phyloP scores from a whole-genome alignment of 1,284 basidiomycete species.

The Cerrena zonata region DNA sequence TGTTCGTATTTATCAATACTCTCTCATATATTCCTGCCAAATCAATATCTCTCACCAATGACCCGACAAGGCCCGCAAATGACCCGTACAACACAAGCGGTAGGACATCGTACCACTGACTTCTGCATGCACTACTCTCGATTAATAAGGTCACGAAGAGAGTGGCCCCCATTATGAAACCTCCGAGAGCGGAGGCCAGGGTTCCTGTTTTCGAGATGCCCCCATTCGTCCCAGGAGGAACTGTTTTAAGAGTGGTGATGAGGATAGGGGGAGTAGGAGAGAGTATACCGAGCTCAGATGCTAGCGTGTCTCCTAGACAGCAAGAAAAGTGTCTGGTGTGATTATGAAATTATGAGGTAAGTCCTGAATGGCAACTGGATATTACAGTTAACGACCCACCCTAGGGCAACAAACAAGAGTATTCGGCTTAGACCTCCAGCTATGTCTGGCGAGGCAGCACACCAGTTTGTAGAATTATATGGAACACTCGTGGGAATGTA shows the following conservation, averaged over 20 bases:
- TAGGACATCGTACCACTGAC: slow-evolving; percentile 30
- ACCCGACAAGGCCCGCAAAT: slow-evolving; percentile 67
- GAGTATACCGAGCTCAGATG: slow-evolving; percentile 81
- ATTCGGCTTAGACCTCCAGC: slow-evolving; percentile 48
- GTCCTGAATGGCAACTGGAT: too few species aligned
- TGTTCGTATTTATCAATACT: slow-evolving; percentile 24
- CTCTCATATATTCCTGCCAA: not conserved
- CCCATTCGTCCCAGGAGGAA: slow-evolving; percentile 90
- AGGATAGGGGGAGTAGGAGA: slow-evolving; percentile 63
- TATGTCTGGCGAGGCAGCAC: slow-evolving; percentile 40
- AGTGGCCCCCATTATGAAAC: slow-evolving; percentile 62
- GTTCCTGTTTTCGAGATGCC: slow-evolving; percentile 77
- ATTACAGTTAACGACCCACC: slow-evolving; percentile 41
- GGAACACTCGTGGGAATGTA: slow-evolving; percentile 10
- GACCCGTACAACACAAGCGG: slow-evolving; percentile 55
- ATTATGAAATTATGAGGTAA: not conserved
- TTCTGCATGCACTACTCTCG: slow-evolving; percentile 53
- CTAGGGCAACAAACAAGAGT: slow-evolving; percentile 62
- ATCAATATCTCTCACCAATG: slow-evolving; percentile 47
- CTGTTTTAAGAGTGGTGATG: slow-evolving; percentile 65
- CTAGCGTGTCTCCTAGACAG: slow-evolving; percentile 78
- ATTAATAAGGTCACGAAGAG: slow-evolving; percentile 54
- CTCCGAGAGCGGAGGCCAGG: slow-evolving; percentile 68
- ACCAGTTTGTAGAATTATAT: slow-evolving; percentile 42
- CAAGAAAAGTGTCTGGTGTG: slow-evolving; percentile 67